Percentiles rank a stretch among this genome's conserved stretches.
Evolutionary conservation across 371 early-diverging fungal species (phyloP).

Genomic region (Rhizopus delemar): DNA sequence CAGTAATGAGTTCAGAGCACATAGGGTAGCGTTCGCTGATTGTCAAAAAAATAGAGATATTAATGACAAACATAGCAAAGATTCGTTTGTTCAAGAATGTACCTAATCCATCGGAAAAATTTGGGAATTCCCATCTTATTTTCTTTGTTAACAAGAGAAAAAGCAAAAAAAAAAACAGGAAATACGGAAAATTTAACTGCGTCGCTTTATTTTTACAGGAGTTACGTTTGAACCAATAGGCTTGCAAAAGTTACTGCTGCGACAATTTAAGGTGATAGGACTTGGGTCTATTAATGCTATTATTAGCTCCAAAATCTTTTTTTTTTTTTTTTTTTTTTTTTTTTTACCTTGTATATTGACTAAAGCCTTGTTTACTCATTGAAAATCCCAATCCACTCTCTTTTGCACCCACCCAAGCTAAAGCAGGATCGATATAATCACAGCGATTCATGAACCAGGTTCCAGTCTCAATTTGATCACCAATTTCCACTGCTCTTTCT

Average conservation of each 20-base stretch:
- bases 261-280: slow-evolving; percentile 51
- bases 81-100: neutral
- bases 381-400: slow-evolving; percentile 80
- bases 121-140: slow-evolving; percentile 80
- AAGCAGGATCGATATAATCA: slow-evolving; percentile 79
- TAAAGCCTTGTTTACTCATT: slow-evolving; percentile 69
- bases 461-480: slow-evolving; percentile 74
- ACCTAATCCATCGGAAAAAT: slow-evolving; percentile 91
- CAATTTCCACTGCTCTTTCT: slow-evolving; percentile 63
- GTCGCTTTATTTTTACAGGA: neutral
- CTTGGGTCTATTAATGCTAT: slow-evolving; percentile 37
- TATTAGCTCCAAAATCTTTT: no score
- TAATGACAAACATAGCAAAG: neutral
- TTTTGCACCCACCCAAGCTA: slow-evolving; percentile 84
- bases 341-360: slow-evolving; percentile 61
- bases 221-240: neutral
- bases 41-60: neutral
- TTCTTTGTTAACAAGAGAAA: slow-evolving; percentile 2
- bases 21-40: slow-evolving; percentile 94
- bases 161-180: neutral
- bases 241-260: slow-evolving; percentile 25
- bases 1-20: slow-evolving; percentile 83
- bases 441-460: slow-evolving; percentile 90
- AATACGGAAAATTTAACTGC: neutral
- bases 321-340: neutral